A percentile compares a stretch with the other conserved stretches of the same genome.
These are phyloP conservation scores for Talaromyces stipitatus DNA, from an alignment of 495 filamentous ascomycete species.

Conservation along the genomic window DNA sequence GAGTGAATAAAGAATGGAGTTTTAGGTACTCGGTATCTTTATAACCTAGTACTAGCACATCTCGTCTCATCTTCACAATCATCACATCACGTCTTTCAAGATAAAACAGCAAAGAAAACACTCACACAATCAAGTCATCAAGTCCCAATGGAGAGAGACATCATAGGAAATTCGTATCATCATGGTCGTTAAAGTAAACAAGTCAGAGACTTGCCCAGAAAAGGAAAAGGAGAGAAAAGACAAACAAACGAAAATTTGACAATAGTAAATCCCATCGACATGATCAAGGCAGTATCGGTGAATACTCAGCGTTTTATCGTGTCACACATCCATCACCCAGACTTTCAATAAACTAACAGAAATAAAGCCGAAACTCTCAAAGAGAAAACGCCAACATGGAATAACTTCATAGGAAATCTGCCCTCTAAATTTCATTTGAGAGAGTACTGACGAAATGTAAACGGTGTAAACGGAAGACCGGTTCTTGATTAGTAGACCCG, in stretches of 20 bases:
- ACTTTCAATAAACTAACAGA: background rate
- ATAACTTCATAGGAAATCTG: conserved; percentile 1
- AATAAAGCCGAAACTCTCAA: background rate
- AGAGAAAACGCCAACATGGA: conserved; percentile 4
- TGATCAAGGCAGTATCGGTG: background rate
- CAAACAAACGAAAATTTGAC: conserved; percentile 14
- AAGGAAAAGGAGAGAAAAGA: conserved; percentile 16
- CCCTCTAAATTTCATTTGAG: background rate
- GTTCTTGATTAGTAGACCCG: conserved; percentile 1
- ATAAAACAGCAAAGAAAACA: background rate
- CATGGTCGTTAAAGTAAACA: conserved; percentile 34
- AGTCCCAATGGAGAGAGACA: background rate
- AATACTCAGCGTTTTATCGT: background rate
- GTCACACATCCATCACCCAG: background rate
- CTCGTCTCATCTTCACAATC: conserved; percentile 4
- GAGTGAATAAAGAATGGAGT: background rate
- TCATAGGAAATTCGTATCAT: conserved; percentile 41
- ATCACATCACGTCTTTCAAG: background rate
- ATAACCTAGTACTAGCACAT: conserved; percentile 17
- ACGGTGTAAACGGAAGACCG: background rate
- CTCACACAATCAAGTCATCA: conserved; percentile 10
- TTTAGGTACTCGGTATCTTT: conserved; percentile 1
- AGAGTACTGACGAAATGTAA: background rate
- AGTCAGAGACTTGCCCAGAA: conserved; percentile 10
- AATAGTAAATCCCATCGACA: background rate